Evolutionary conservation across 2,329 filamentous ascomycete species (phyloP).

Genomic region (Saccharata proteae): DNA sequence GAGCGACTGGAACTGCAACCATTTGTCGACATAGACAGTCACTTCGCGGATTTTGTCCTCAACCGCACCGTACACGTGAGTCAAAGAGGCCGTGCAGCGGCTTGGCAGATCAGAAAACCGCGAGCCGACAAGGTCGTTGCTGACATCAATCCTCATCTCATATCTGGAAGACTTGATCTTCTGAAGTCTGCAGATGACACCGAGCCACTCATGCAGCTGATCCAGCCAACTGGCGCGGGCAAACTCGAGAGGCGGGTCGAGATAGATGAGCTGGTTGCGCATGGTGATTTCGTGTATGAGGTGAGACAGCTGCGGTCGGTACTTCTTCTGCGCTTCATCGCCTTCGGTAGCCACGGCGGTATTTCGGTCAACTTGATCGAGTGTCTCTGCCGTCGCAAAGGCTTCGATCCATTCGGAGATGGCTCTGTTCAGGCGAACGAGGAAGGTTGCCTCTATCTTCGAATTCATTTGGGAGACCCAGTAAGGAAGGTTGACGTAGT

Average conservation of each 20-base stretch:
- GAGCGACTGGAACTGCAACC: conserved; percentile 95
- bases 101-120: conserved; percentile 78
- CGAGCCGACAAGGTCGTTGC: conserved; percentile 45
- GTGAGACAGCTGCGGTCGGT: conserved; percentile 52
- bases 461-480: conserved; percentile 85
- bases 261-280: conserved; percentile 94
- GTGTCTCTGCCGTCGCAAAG: conserved; percentile 47
- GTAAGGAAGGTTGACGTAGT: conserved; percentile 81
- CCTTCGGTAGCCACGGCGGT: conserved; percentile 26
- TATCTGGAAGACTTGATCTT: conserved; percentile 94
- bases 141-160: conserved; percentile 65
- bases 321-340: conserved; percentile 14
- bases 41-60: conserved; percentile 75
- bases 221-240: conserved; percentile 88
- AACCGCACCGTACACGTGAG: conserved; percentile 68
- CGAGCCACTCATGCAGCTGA: conserved; percentile 88
- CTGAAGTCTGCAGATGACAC: conserved; percentile 78
- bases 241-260: conserved; percentile 86
- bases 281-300: conserved; percentile 90
- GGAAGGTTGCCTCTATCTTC: conserved; percentile 68
- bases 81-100: conserved; percentile 67
- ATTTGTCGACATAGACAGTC: conserved; percentile 83
- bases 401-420: conserved; percentile 77
- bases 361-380: conserved; percentile 38
- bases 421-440: conserved; percentile 71